Evolutionary conservation across 2,329 filamentous ascomycete genomes (phyloP).

Genomic region (Akanthomyces lecanii): DNA sequence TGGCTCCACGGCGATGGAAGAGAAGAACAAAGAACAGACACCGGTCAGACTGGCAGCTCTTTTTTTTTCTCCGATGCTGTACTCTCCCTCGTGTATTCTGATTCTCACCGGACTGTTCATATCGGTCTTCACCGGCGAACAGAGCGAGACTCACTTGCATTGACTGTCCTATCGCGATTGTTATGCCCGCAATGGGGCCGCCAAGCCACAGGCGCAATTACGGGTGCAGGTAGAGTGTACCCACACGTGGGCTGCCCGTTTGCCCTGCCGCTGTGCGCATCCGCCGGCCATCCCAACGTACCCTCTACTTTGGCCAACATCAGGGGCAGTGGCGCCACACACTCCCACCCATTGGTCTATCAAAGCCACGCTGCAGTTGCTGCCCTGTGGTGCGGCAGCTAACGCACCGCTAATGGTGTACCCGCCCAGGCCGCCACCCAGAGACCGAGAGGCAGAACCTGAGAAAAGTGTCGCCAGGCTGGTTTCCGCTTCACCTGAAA

Average conservation of each 20-base stretch:
- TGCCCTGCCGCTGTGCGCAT: too few relatives aligned
- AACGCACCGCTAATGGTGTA: constrained; percentile 4
- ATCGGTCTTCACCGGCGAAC: not conserved
- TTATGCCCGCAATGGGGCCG: not conserved
- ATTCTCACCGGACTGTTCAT: not conserved
- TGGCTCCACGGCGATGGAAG: not conserved
- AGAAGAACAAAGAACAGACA: not conserved
- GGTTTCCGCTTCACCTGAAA: constrained; percentile 3
- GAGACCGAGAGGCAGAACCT: not conserved
- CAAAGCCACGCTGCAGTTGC: not conserved
- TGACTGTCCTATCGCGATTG: not conserved
- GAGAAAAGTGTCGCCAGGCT: not conserved
- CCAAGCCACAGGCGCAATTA: not conserved
- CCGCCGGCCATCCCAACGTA: not conserved
- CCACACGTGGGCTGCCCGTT: not conserved
- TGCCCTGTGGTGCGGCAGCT: constrained; percentile 10
- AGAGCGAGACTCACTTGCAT: not conserved
- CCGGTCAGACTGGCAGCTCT: not conserved
- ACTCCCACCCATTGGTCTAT: not conserved
- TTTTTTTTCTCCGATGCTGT: not conserved
- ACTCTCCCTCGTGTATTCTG: not conserved
- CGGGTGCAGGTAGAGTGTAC: not conserved
- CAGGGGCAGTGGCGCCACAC: not conserved
- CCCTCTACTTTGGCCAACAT: not conserved
- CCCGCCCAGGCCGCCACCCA: not conserved